Base-by-base conservation (phyloP, 257 asterid genomes). In the Henckelia pumila region DNA sequence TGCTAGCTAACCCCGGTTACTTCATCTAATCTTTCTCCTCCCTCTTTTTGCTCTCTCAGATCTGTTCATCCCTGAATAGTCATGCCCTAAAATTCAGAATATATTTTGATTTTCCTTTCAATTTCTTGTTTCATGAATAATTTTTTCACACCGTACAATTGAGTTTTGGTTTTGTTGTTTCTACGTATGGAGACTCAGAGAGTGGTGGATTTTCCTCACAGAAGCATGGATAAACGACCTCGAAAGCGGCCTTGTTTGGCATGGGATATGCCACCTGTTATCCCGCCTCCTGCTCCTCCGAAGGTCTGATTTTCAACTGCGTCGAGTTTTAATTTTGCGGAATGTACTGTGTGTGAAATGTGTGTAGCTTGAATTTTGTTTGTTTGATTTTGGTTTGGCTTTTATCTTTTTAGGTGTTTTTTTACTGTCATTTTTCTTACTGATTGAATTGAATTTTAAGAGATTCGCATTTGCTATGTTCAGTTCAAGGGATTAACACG, bases 191-290 rank as follows among this genome's bases (percentile, higher is more conserved):
- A 83, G 77, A 83, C 86, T 37, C 96, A 87, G 63, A 81, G 89
- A 72, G 81, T 78, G 71, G 71, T 77, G 73, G 94, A 86, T 71
- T 82, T 82, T 61, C 82, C 79, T 71, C 83, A 80, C 35, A 77
- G 89, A 72, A 85, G 78, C 61, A 80, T 84, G 75, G 95, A 90
- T 66, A 84, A 82, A 58, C 79, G 88, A 50, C 95, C 96, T 59
- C 83, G 92, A 50, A 90, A 90, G 75, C 85, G 95, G 40, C 95
- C 87, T 67, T 92, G 92, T 72, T 81, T 90, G 71, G 47, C 97
- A 24, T 86, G 96, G 93, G 93, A 89, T 61, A 72, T 75, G 58
- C 80, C 84, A 17, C 87, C 95, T 17, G 69, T 75, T 49, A 56
- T 62, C 61, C 81, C 78, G 35, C 79, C 82, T 70, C 86, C 82